A percentile compares a stretch with the other conserved stretches of the same genome.
Evolutionary conservation across 495 filamentous ascomycete species (phyloP).

Genomic region (Neurospora sp.): DNA sequence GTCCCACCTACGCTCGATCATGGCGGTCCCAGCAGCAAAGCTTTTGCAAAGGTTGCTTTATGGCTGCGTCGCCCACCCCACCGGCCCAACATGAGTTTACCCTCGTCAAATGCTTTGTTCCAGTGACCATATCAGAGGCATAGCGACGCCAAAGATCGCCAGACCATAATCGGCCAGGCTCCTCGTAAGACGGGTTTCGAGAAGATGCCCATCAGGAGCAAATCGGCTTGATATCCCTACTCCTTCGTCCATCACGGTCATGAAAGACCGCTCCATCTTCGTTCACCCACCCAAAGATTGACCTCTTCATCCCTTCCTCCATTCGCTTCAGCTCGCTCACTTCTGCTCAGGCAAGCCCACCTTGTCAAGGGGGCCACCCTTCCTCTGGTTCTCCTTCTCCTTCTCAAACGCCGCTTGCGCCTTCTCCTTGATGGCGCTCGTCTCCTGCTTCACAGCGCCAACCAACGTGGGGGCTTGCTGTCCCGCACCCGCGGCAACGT

Average conservation of each 20-base stretch:
- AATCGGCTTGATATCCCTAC: background rate
- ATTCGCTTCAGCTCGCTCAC: slow-evolving; percentile 1
- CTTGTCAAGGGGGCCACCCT: slow-evolving; percentile 39
- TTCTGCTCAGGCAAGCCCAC: slow-evolving; percentile 22
- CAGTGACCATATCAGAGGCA: background rate
- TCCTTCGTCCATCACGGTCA: background rate
- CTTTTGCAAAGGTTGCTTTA: background rate
- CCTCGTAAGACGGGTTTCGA: background rate
- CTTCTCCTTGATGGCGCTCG: slow-evolving; percentile 20
- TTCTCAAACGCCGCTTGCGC: slow-evolving; percentile 38
- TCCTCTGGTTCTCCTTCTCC: slow-evolving; percentile 38
- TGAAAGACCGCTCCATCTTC: slow-evolving; percentile 11
- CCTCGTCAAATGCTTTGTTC: background rate
- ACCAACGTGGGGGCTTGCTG: slow-evolving; percentile 21
- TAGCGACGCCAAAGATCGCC: background rate
- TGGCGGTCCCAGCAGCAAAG: background rate
- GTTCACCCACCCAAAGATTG: background rate
- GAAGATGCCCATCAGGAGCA: background rate
- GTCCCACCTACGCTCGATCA: background rate
- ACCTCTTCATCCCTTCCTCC: slow-evolving; percentile 1
- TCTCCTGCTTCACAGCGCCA: slow-evolving; percentile 26
- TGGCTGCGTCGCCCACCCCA: background rate
- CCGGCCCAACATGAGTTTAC: background rate
- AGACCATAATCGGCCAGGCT: background rate
- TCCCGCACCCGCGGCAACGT: slow-evolving; percentile 25